A percentile compares a stretch with the other conserved stretches of the same genome.
These are phyloP conservation scores for Phytopythium mirpurense DNA, from an alignment of 352 stramenopile species.

Conservation along the genomic window DNA sequence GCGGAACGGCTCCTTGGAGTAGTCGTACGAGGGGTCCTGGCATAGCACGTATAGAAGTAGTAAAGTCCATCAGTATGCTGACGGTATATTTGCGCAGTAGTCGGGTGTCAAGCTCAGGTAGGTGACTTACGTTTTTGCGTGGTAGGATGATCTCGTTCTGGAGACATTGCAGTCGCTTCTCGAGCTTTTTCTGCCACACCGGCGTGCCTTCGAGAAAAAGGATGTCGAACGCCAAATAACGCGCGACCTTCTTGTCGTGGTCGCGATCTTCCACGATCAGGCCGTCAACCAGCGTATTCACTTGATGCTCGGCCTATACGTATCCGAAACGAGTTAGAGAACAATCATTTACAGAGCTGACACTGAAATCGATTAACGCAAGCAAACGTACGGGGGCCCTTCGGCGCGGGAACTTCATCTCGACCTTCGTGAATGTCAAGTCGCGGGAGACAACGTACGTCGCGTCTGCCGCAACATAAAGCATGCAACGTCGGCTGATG, in stretches of 20 bases:
- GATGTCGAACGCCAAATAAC: constrained; percentile 82
- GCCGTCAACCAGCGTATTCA: constrained; percentile 81
- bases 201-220: constrained; percentile 71
- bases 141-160: constrained; percentile 88
- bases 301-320: constrained; percentile 49
- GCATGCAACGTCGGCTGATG: constrained; percentile 63
- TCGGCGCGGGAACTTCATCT: constrained; percentile 85
- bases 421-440: constrained; percentile 83
- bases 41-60: background rate
- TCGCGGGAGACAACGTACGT: constrained; percentile 80
- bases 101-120: background rate
- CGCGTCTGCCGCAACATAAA: constrained; percentile 60
- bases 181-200: constrained; percentile 85
- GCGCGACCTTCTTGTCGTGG: constrained; percentile 61
- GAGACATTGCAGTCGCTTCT: constrained; percentile 83
- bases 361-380: background rate
- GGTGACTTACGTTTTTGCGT: constrained; percentile 64
- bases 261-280: constrained; percentile 86
- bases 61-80: background rate
- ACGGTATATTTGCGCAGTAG: too few species aligned
- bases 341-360: background rate
- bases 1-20: constrained; percentile 76
- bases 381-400: constrained; percentile 40
- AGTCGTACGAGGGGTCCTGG: constrained; percentile 75
- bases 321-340: background rate